A percentile compares a stretch with the other conserved stretches of the same genome.
phyloP scores from a whole-genome alignment of 768 basidiomycete genomes.

The Floccularia luteovirens region DNA sequence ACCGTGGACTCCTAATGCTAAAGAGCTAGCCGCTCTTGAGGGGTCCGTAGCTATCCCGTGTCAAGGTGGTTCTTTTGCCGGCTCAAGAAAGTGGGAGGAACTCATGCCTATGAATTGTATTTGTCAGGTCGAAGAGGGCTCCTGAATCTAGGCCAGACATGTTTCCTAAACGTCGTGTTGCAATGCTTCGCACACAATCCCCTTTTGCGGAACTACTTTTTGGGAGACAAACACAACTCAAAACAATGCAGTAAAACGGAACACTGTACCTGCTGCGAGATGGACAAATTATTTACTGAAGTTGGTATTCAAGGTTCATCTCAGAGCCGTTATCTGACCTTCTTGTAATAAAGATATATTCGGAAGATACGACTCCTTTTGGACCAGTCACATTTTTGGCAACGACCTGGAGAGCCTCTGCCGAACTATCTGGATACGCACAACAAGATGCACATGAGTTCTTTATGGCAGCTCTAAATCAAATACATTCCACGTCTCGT shows the following conservation, averaged over 20 bases:
- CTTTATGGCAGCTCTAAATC: constrained; percentile 78
- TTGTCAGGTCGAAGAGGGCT: constrained; percentile 70
- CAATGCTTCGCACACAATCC: constrained; percentile 91
- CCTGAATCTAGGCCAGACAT: constrained; percentile 87
- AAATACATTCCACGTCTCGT: constrained; percentile 75
- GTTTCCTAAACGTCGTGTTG: constrained; percentile 88
- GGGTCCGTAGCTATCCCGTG: constrained; percentile 52
- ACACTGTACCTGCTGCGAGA: constrained; percentile 86
- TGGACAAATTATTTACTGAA: constrained; percentile 82
- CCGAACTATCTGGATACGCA: constrained; percentile 84
- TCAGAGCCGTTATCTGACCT: not conserved
- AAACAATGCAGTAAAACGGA: constrained; percentile 54
- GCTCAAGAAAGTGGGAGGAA: not conserved
- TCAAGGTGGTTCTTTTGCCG: constrained; percentile 44
- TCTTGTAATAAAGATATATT: constrained; percentile 40
- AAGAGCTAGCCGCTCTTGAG: constrained; percentile 37
- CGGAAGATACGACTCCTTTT: constrained; percentile 51
- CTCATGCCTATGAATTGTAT: not conserved
- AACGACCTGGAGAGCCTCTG: constrained; percentile 74
- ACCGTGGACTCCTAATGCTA: constrained; percentile 28
- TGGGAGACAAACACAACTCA: constrained; percentile 84
- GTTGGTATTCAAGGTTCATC: constrained; percentile 21
- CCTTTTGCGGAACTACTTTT: constrained; percentile 79
- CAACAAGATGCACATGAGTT: constrained; percentile 95
- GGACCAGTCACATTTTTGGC: constrained; percentile 81